phyloP scores from a whole-genome alignment of 2,329 filamentous ascomycete genomes.

The Rhexocercosporidium sp. region DNA sequence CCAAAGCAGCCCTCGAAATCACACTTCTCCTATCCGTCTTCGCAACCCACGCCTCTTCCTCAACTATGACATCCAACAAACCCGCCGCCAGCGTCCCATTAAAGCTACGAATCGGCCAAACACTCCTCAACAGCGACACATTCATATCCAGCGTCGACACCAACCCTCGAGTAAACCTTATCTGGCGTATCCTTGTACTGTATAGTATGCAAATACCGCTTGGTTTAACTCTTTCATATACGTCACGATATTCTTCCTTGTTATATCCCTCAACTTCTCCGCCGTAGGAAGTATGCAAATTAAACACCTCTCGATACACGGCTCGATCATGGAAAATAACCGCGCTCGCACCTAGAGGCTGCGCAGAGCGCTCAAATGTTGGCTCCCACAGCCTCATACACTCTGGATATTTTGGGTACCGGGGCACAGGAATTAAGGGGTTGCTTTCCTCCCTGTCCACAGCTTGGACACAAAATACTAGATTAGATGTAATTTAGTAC shows the following conservation, averaged over 20 bases:
- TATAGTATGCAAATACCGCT: conserved; percentile 15
- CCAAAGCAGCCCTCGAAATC: conserved; percentile 20
- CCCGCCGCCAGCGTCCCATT: conserved; percentile 21
- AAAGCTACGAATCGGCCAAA: conserved; percentile 24
- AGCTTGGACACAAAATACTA: too few relatives aligned
- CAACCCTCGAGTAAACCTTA: conserved; percentile 16
- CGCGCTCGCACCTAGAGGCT: conserved; percentile 15
- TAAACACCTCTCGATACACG: conserved; percentile 26
- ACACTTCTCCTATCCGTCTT: conserved; percentile 17
- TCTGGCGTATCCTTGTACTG: conserved; percentile 6
- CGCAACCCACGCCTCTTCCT: conserved; percentile 26
- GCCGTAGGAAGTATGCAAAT: conserved; percentile 22
- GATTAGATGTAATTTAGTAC: too few relatives aligned
- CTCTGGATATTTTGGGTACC: too few relatives aligned
- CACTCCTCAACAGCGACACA: conserved; percentile 17
- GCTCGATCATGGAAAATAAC: conserved; percentile 19
- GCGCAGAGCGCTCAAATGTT: background rate
- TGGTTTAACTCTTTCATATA: conserved; percentile 23
- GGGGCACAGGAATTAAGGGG: too few relatives aligned
- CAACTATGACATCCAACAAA: conserved; percentile 26
- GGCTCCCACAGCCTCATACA: conserved; percentile 25
- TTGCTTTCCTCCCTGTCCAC: too few relatives aligned
- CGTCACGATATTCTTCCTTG: conserved; percentile 24
- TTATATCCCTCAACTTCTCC: conserved; percentile 21
- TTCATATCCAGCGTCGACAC: conserved; percentile 17